A percentile compares a stretch with the other conserved stretches of the same genome.
These are phyloP conservation scores for Melastoma malabathricum DNA, from an alignment of 345 rosid genomes.

Conservation along the genomic window DNA sequence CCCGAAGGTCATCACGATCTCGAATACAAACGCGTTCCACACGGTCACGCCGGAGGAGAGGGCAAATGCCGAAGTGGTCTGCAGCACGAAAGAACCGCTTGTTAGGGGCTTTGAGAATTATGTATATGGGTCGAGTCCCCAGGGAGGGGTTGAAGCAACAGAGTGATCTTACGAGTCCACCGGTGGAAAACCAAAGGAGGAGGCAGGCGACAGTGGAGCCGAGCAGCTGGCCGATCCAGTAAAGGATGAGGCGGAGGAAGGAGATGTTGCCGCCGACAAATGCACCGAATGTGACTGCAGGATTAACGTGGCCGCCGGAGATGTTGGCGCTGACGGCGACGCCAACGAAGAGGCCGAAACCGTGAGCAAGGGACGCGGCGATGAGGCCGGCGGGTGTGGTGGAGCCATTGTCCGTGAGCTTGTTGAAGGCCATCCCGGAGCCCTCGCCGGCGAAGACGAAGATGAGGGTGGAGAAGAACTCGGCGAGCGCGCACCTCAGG, in stretches of 20 bases:
- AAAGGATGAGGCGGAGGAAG: conserved; percentile 38
- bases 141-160: not conserved
- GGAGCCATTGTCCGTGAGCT: conserved; percentile 49
- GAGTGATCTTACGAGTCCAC: conserved; percentile 35
- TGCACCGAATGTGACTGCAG: conserved; percentile 64
- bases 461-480: conserved; percentile 63
- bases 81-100: not conserved
- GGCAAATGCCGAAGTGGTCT: conserved; percentile 54
- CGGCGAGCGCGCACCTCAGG: conserved; percentile 61
- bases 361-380: conserved; percentile 55
- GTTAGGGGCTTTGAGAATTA: too few species aligned
- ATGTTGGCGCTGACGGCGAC: conserved; percentile 46
- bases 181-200: conserved; percentile 46
- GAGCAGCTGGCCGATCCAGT: conserved; percentile 71
- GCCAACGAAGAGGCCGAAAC: conserved; percentile 44
- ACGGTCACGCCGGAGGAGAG: conserved; percentile 38
- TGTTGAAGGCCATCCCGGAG: conserved; percentile 74
- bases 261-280: conserved; percentile 59
- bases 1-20: conserved; percentile 30
- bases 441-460: conserved; percentile 80
- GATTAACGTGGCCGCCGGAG: conserved; percentile 72
- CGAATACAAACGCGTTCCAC: conserved; percentile 26
- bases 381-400: conserved; percentile 51
- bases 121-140: not conserved
- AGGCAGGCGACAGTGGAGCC: conserved; percentile 53